Conservation (phyloP, 2,329 filamentous ascomycete genomes). For the Ceratocystis variospora region DNA sequence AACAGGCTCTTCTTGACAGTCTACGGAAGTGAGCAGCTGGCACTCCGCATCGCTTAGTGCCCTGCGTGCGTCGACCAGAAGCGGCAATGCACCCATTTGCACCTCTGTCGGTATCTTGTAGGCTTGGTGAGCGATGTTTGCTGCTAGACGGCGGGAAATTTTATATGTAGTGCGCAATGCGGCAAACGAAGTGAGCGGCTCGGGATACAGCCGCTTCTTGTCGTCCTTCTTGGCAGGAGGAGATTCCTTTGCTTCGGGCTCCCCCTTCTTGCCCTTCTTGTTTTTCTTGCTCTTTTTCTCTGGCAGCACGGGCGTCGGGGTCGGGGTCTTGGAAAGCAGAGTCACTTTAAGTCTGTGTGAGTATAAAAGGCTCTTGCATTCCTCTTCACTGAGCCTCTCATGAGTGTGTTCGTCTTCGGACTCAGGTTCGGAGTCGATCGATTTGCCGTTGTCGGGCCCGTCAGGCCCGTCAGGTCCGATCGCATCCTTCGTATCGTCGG, state of each 20-base stretch:
- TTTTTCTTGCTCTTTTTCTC: constrained; percentile 30
- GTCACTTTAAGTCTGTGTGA: constrained; percentile 77
- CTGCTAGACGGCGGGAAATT: constrained; percentile 58
- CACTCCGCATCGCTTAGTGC: constrained; percentile 29
- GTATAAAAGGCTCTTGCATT: constrained; percentile 59
- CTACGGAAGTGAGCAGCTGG: constrained; percentile 17
- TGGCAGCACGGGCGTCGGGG: constrained; percentile 27
- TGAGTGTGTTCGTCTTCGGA: constrained; percentile 23
- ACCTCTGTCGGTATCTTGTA: constrained; percentile 87
- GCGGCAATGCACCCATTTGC: constrained; percentile 70
- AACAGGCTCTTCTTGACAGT: constrained; percentile 22
- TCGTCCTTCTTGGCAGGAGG: constrained; percentile 33
- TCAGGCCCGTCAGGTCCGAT: constrained; percentile 19
- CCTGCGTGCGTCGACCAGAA: constrained; percentile 50
- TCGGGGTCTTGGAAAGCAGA: constrained; percentile 40
- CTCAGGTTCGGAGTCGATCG: constrained; percentile 21
- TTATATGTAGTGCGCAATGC: constrained; percentile 57
- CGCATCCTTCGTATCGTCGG: constrained; percentile 22
- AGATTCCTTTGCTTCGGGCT: constrained; percentile 24
- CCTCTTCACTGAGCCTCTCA: constrained; percentile 44
- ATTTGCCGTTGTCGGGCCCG: constrained; percentile 22
- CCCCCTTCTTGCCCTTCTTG: constrained; percentile 33
- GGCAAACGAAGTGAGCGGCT: constrained; percentile 63
- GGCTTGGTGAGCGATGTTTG: constrained; percentile 71
- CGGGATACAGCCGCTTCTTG: constrained; percentile 56